Base-by-base conservation (phyloP, 768 basidiomycete species). In the Agrocybe pediades region DNA sequence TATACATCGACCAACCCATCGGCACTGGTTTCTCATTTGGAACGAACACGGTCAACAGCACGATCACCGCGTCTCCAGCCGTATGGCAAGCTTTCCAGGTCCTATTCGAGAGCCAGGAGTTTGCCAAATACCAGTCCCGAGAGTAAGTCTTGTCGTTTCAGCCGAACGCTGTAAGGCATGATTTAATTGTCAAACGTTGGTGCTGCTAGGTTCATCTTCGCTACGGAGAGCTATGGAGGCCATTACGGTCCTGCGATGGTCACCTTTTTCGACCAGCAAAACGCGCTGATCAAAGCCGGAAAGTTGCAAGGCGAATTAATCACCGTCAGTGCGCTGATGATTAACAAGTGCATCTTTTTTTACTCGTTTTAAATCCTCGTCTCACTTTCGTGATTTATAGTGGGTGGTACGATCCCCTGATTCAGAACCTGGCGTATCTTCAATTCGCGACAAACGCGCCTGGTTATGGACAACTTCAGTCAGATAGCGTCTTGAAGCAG, bases 1-100 rank as follows among this genome's bases (percentile, higher is more conserved):
- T 88, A 27, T 87, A 87, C 62, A 83, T 87, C 26, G 85, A 87
- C 63, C 85, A 87, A 61, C 86, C 85, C 3, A 82, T 87, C 30
- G 84, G 83, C 0, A 79, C 83, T 0, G 85, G 86, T 3, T 86
- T 86, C 62, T 87, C 85, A 0, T 80, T 77, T 51, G 85, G 86
- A 15, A 74, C 65, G 0, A 76, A 80, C 48, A 77, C 75, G 0
- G 81, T 84, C n/a, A 83, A 86, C 56, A 81, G 80, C 66, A 81
- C 82, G 0, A 62, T 77, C 29, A 53, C 79, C n/a, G 83, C 85
- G 0, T 81, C 85, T 1, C 76, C 79, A 0, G 74, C 76, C 17
- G 74, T 87, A 5, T 87, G 86, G 86, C 69, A 75, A 43, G 83
- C 80, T 0, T 83, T 87, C 70, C 86, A 88, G 53, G 59, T 86